Evolutionary conservation across 225 moss, liverwort and hornwort species (phyloP), one percentile per base, ranked within the genome.

Genomic region (Physcomitrellopsis africana): DNA sequence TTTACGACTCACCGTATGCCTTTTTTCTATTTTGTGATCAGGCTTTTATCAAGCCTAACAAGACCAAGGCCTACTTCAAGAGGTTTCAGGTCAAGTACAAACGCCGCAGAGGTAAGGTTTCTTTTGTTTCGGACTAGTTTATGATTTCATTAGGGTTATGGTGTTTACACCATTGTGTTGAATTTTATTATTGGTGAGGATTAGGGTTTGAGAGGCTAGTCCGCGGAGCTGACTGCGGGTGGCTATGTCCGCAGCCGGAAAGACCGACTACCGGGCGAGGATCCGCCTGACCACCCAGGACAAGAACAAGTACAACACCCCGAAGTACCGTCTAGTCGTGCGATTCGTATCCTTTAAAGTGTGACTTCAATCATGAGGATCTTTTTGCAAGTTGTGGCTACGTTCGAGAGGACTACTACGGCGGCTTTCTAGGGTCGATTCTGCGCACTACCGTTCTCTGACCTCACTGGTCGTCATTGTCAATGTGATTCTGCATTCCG

Each of bases 31-130:
- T 1, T 37, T 37, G 7, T 22, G 48, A 56, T 42, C 81, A 93
- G 94, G 94, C 79, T 74, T 94, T 91, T 80, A 86, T 92, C 24
- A 94, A 94, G 81, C 80, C 92, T 54, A 86, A 87, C 74, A 91
- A 91, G 86, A 76, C 81, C 72, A 94, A 94, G 82, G 89, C 91
- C 19, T 94, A 94, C 84, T 94, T 94, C 84, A 94, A 94, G 85
- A 82, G 94, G 71, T 94, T 90, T 65, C 92, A 92, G 73, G 92
- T 94, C 74, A 94, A 94, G 81, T 94, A 94, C 79, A 94, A 90
- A 80, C 92, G 94, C 67, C 76, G 94, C 64, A 81, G 94, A 80
- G 93, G 93, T 91, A 42, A 66, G 80, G 11, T 0, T 0, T 8
- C 54, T 8, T 15, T 15, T 17, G 1, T 19, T 3, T 45, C 63